Base-by-base conservation (phyloP, 2,329 filamentous ascomycete species). In the Colletotrichum phormii region DNA sequence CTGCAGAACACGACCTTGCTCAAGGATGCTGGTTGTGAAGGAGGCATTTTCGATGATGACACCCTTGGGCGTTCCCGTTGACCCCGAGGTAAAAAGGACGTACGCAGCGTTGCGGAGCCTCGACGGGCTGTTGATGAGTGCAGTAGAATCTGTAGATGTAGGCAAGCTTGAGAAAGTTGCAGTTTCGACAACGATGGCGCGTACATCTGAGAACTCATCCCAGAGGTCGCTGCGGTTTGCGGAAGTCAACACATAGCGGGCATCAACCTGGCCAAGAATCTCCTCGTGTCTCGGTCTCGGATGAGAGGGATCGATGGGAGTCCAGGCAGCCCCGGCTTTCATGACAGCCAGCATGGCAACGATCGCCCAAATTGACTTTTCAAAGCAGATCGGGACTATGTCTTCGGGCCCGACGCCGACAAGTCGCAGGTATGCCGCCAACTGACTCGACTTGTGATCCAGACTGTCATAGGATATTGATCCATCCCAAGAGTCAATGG, bases 381-480 rank as follows among this genome's bases (percentile, higher is more conserved):
- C 74, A 18, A 74, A 74, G 68, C 65, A 74, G 15, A 75, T 22
- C 13, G 49, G 74, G 4, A 75, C 54, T 3, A 66, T 49, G 13
- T 15, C 37, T 15, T 37, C 15, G 5, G n/a, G 49, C 11, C 4
- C 22, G 7, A 55, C 29, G 29, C 24, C 62, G 15, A 29, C 26
- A 11, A 12, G 26, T 11, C 15, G 24, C 15, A 77, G 59, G 7
- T 57, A 46, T 4, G 7, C 22, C 13, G 71, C 65, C 2, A 77
- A 26, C 1, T 35, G 31, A 4, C 63, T 64, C 11, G 76, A 55
- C 4, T 60, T 24, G 2, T 26, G 5, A 31, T 78, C 72, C 0
- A 81, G 65, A 12, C 81, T 74, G 0, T 64, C 61, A 54, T 81
- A 64, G 24, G 61, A 54, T n/a, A 64, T 13, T 18, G 29, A 13